Evolutionary conservation across 345 rosid genomes (phyloP).

Genomic region (Adansonia digitata): DNA sequence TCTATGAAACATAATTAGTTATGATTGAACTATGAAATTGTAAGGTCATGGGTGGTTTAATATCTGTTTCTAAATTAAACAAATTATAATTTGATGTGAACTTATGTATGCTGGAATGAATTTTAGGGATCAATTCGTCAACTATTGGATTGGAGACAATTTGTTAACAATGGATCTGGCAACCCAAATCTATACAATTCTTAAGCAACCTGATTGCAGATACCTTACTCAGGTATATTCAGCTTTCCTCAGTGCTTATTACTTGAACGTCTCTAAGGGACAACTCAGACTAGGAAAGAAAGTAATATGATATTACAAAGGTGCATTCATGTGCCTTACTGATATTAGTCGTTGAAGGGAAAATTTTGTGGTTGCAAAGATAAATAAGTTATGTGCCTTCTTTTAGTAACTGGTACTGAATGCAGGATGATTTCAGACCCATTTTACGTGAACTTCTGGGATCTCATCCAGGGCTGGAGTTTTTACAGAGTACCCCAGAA

Average conservation of each 20-base stretch:
- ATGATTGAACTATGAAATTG: not conserved
- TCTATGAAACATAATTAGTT: not conserved
- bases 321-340: not conserved
- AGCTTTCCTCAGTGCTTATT: not conserved
- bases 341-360: not conserved
- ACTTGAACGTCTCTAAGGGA: not conserved
- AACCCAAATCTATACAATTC: conserved; percentile 54
- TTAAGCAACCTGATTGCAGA: conserved; percentile 65
- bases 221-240: conserved; percentile 74
- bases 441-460: conserved; percentile 68
- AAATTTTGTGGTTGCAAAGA: not conserved
- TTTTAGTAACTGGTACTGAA: conserved; percentile 13
- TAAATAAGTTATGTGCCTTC: not conserved
- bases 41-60: not conserved
- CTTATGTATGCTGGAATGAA: conserved; percentile 8
- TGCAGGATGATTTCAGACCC: conserved; percentile 86
- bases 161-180: conserved; percentile 68
- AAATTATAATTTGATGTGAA: not conserved
- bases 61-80: not conserved
- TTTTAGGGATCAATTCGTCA: conserved; percentile 64
- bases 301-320: not conserved
- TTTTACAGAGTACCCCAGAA: conserved; percentile 73
- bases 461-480: conserved; percentile 86
- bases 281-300: not conserved
- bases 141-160: conserved; percentile 72